Evolutionary conservation across 139 green algal genomes (phyloP), one percentile per base, ranked within the genome.

Genomic region (Gonium pectorale): DNA sequence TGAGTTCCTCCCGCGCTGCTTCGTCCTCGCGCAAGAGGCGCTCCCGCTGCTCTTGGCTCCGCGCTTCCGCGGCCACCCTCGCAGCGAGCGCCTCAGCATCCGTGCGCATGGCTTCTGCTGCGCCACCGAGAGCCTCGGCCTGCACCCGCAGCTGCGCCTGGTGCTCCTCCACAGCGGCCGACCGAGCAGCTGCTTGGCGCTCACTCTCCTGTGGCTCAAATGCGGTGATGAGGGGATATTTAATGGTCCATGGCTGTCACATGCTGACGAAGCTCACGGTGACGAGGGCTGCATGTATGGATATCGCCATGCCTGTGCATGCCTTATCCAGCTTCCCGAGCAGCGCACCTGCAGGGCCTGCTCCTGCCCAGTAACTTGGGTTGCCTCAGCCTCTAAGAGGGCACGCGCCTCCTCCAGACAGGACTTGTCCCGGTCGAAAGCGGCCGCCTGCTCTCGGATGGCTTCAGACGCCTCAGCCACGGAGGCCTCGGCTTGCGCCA

Each of bases 261-360:
- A n/a, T n/a, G n/a, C n/a, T n/a, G n/a, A n/a, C n/a, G n/a, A n/a
- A n/a, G n/a, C n/a, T n/a, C n/a, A n/a, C n/a, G n/a, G n/a, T n/a
- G n/a, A n/a, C n/a, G n/a, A n/a, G n/a, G n/a, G n/a, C n/a, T n/a
- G n/a, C 11, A 15, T 54, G 46, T 54, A 54, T 54, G 46, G n/a
- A n/a, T n/a, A n/a, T n/a, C n/a, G n/a, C n/a, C n/a, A n/a, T n/a
- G n/a, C n/a, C n/a, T n/a, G n/a, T n/a, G n/a, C n/a, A n/a, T n/a
- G 59, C 29, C 27, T 8, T 5, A 13, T 67, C 27, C 24, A 0
- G 35, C 51, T 52, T 49, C 41, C 4, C 44, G 37, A 4, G 59
- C 67, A 17, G 79, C 56, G 22, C 88, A 82, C 75, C 35, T 82
- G 80, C 83, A 91, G 67, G 33, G 74, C 56, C 31, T 54, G n/a